A percentile compares a stretch with the other conserved stretches of the same genome.
Conservation (phyloP, 2,329 filamentous ascomycete species). For the Pestalotiopsis sp. region DNA sequence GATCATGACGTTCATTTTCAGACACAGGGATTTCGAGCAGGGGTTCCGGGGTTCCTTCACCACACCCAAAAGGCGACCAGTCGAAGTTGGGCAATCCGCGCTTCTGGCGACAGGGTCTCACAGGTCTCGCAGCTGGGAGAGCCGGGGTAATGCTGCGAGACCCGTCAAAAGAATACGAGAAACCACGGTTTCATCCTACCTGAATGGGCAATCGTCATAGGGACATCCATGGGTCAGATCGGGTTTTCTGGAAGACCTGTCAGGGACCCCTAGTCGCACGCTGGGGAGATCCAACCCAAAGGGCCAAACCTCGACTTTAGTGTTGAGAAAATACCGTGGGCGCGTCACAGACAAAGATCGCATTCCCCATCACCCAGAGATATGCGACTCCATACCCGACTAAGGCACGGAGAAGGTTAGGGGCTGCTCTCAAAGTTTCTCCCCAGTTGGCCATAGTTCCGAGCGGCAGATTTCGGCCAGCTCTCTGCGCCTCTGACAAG, state of each 20-base stretch:
- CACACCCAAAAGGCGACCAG: not conserved
- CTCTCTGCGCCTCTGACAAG: not conserved
- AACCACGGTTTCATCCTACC: slow-evolving; percentile 12
- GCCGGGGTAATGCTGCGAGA: not conserved
- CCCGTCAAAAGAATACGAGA: slow-evolving; percentile 13
- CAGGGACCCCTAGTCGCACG: slow-evolving; percentile 9
- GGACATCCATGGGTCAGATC: slow-evolving; percentile 8
- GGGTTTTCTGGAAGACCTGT: slow-evolving; percentile 8
- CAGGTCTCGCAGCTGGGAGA: not conserved
- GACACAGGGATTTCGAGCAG: not conserved
- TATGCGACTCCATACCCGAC: not conserved
- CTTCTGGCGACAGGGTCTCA: not conserved
- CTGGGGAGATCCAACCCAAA: slow-evolving; percentile 6
- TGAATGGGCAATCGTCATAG: slow-evolving; percentile 7
- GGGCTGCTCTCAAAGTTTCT: not conserved
- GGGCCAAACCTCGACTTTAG: slow-evolving; percentile 4
- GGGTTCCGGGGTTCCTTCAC: not conserved
- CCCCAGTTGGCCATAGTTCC: not conserved
- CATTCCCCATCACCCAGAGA: slow-evolving; percentile 7
- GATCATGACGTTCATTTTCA: slow-evolving; percentile 13
- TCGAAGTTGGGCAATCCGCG: slow-evolving; percentile 4
- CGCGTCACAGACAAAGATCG: slow-evolving; percentile 4
- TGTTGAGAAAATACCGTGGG: slow-evolving; percentile 6
- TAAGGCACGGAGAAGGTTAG: not conserved
- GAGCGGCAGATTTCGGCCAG: not conserved